phyloP scores from a whole-genome alignment of 805 yeast species.

The Dipodascus geniculatus region DNA sequence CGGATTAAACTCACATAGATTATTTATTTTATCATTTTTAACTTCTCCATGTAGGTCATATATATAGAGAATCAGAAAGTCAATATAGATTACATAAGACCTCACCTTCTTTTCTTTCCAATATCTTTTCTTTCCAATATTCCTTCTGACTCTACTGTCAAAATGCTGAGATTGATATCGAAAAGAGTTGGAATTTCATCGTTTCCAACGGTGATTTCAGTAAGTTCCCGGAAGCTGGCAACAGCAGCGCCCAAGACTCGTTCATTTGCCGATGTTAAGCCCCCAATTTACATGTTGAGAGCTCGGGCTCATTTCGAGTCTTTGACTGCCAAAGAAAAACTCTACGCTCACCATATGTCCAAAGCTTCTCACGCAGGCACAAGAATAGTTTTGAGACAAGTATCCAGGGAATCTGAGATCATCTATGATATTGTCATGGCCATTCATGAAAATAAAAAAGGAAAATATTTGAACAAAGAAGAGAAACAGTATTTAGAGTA shows the following conservation, averaged over 20 bases:
- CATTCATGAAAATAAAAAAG: constrained; percentile 39
- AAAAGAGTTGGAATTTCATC: neutral
- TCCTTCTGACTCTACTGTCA: neutral
- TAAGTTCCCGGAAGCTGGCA: neutral
- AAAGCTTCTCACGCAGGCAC: constrained; percentile 80
- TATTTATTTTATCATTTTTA: neutral
- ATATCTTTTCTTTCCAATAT: no score
- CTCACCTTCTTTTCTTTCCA: neutral
- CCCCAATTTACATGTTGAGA: constrained; percentile 60
- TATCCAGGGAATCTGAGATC: constrained; percentile 67
- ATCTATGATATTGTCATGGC: constrained; percentile 59
- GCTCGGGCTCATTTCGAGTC: constrained; percentile 61
- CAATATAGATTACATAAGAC: neutral
- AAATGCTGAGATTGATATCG: neutral
- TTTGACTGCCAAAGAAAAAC: constrained; percentile 45
- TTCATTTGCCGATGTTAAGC: constrained; percentile 40
- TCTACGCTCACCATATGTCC: constrained; percentile 74
- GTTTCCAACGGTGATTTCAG: neutral
- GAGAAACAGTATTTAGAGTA: constrained; percentile 42
- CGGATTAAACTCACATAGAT: neutral
- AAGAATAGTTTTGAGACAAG: constrained; percentile 67
- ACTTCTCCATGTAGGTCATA: no score
- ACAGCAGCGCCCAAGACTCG: neutral
- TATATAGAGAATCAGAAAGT: no score
- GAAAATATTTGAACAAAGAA: constrained; percentile 34